phyloP scores from a whole-genome alignment of 306 rosid species.

The Clitoria ternatea region DNA sequence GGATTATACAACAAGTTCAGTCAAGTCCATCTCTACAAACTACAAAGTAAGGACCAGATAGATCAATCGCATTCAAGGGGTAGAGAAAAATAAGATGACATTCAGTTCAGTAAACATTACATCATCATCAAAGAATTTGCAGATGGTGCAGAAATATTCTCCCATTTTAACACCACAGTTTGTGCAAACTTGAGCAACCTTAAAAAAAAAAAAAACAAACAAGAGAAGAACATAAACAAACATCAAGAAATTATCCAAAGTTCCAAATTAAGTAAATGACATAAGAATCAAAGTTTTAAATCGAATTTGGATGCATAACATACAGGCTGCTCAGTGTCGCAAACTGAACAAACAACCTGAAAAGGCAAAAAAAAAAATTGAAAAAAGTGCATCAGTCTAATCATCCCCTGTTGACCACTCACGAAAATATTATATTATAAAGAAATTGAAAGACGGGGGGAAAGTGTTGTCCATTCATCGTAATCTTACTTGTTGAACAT shows the following conservation, averaged over 20 bases:
- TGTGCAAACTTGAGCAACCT: conserved; percentile 81
- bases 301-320: not conserved
- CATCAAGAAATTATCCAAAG: not conserved
- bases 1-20: conserved; percentile 12
- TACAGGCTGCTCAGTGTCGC: conserved; percentile 96
- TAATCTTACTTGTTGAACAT: conserved; percentile 69
- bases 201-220: not conserved
- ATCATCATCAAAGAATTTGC: conserved; percentile 87
- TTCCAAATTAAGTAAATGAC: not conserved
- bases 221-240: not conserved
- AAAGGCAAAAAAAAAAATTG: conserved; percentile 21
- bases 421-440: not conserved
- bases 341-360: conserved; percentile 85
- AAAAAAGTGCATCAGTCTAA: not conserved
- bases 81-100: not conserved
- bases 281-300: not conserved
- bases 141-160: conserved; percentile 80
- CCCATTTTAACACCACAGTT: conserved; percentile 91
- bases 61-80: conserved; percentile 18
- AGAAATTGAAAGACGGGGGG: not conserved
- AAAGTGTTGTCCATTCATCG: not conserved
- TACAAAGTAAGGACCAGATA: not conserved
- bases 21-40: conserved; percentile 9
- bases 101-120: conserved; percentile 34
- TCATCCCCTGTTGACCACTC: not conserved